Conservation (phyloP, 2,329 filamentous ascomycete genomes). For the Tolypocladium paradoxum region DNA sequence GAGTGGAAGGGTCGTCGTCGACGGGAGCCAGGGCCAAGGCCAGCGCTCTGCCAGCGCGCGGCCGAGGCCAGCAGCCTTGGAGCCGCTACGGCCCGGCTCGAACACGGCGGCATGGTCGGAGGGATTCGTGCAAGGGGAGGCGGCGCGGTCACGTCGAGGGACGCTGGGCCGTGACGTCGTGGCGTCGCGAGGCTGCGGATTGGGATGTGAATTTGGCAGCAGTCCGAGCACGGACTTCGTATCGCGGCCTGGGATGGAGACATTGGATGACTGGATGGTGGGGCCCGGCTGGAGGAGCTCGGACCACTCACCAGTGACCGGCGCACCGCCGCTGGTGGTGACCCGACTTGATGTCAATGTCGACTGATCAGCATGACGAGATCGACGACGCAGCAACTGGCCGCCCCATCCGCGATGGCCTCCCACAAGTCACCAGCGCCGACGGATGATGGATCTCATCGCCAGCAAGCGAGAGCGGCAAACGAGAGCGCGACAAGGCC, state of each 20-base stretch:
- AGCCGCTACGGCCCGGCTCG: neutral
- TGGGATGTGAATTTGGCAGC: neutral
- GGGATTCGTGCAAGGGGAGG: neutral
- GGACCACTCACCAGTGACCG: neutral
- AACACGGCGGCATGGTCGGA: neutral
- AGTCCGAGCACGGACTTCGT: neutral
- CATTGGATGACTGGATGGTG: neutral
- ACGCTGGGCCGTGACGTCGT: neutral
- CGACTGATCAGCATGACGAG: no score
- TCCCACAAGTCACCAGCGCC: no score
- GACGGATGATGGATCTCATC: no score
- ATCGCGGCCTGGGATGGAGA: no score
- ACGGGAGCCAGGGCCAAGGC: neutral
- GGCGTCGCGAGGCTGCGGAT: neutral
- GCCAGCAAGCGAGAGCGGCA: no score
- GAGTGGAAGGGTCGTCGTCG: slow-evolving; percentile 54
- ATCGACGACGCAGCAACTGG: no score
- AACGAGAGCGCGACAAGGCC: no score
- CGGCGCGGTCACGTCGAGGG: neutral
- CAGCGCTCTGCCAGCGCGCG: neutral
- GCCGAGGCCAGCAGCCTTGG: neutral
- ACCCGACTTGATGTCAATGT: no score
- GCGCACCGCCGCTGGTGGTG: no score
- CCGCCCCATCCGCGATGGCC: no score
- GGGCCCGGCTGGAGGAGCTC: neutral